Evolutionary conservation across 2,329 filamentous ascomycete genomes (phyloP), one percentile per base, ranked within the genome.

Genomic region (Penicillium sp.): DNA sequence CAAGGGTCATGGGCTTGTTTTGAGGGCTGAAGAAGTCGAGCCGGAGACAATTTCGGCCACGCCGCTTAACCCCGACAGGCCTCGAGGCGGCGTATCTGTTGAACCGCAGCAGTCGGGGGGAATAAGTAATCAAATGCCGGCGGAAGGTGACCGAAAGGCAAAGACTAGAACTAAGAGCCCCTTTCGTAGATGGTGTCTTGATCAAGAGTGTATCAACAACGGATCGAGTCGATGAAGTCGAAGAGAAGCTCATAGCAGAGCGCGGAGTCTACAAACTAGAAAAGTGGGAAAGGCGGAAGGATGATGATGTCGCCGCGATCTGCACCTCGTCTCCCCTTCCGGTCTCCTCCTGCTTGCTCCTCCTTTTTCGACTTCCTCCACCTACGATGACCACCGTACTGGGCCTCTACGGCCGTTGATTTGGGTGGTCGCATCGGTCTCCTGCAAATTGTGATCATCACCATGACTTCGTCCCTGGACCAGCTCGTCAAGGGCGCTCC

Each of bases 401-500:
- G 60, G 71, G 71, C 71, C 70, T 65, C 66, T 59, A 69, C 69
- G 73, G 71, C 73, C 73, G 66, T 67, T 65, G 46, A 59, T 58
- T 60, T 37, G 26, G 52, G 53, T 60, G 35, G 55, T 61, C 37
- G 28, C 54, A 35, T 60, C 43, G 48, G 33, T 58, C 19, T 46
- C 55, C 16, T 58, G 14, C 49, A 13, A 45, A 56, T 53, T 38
- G 14, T 52, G 6, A 13, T 7, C 35, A 16, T 25, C 22, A 74
- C 67, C 64, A 89, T 90, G 87, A 82, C 86, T 69, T 85, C 88
- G 74, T 82, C 76, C 63, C 83, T 96, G 73, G 93, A 97, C 80
- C 92, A 93, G 71, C 85, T 97, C 71, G 92, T 98, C 80, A 98
- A 97, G 80, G 94, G 93, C 72, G 89, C 92, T 53, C 90, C 92